A percentile compares a stretch with the other conserved stretches of the same genome.
These are phyloP conservation scores for Wickerhamomyces sydowiorum DNA, from an alignment of 805 yeast genomes.

Conservation along the genomic window DNA sequence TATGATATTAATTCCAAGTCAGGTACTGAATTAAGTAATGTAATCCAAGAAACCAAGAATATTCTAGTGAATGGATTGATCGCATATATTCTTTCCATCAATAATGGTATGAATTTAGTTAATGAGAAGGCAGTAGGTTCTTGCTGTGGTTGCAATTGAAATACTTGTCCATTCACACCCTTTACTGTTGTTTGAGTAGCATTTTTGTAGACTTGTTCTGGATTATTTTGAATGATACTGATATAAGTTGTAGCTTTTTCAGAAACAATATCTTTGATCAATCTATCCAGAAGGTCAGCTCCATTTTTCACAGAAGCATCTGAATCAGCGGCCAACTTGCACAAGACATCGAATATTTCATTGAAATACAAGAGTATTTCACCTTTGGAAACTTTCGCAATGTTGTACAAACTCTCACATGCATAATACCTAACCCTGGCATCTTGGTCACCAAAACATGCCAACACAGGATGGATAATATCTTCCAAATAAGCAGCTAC, in stretches of 20 bases:
- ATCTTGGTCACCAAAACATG: constrained; percentile 95
- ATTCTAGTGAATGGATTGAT: constrained; percentile 90
- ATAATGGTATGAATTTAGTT: constrained; percentile 83
- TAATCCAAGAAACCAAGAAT: constrained; percentile 90
- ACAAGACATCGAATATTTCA: constrained; percentile 89
- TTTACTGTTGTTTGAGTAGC: constrained; percentile 38
- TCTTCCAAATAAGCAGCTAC: constrained; percentile 79
- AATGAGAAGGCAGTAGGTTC: constrained; percentile 72
- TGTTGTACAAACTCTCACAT: constrained; percentile 91
- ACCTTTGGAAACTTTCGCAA: constrained; percentile 94
- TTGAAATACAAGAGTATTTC: constrained; percentile 88
- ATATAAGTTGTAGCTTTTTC: constrained; percentile 90
- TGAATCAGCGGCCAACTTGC: constrained; percentile 83
- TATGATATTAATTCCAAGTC: constrained; percentile 83
- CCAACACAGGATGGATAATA: constrained; percentile 87
- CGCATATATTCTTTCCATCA: constrained; percentile 86
- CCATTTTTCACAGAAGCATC: constrained; percentile 92
- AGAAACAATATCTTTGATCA: constrained; percentile 90
- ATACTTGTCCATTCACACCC: constrained; percentile 52
- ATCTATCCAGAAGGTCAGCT: constrained; percentile 85
- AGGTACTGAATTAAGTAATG: constrained; percentile 88
- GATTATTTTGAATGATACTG: constrained; percentile 55
- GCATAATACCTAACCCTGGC: constrained; percentile 97
- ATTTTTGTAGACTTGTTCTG: constrained; percentile 31
- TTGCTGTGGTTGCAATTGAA: constrained; percentile 56